Conservation (phyloP, 2,329 filamentous ascomycete species). For the Xylariaceae sp. region DNA sequence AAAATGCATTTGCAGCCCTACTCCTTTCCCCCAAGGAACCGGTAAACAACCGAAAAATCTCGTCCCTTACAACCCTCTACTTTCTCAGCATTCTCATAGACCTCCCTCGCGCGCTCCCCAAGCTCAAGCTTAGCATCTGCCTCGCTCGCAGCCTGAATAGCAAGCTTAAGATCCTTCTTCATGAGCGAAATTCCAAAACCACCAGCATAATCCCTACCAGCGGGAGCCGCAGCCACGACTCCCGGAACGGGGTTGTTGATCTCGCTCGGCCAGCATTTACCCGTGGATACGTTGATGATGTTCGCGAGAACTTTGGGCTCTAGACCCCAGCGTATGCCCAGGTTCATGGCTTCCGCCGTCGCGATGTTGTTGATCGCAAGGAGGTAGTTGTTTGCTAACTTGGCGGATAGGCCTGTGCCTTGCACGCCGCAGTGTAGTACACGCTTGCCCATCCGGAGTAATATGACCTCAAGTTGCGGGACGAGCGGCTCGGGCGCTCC, state of each 20-base stretch:
- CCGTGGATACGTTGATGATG: conserved; percentile 90
- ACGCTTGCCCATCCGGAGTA: conserved; percentile 80
- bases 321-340: conserved; percentile 58
- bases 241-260: conserved; percentile 92
- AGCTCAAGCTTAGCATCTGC: conserved; percentile 63
- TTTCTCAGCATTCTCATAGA: conserved; percentile 65
- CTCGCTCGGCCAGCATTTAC: conserved; percentile 94
- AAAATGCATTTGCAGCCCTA: conserved; percentile 13
- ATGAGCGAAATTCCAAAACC: conserved; percentile 76
- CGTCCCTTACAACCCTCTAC: conserved; percentile 60
- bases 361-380: conserved; percentile 87
- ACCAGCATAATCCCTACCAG: conserved; percentile 69
- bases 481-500: conserved; percentile 63
- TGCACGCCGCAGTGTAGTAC: conserved; percentile 83
- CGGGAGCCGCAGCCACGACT: conserved; percentile 72
- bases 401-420: conserved; percentile 82
- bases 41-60: conserved; percentile 80
- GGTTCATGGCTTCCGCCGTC: conserved; percentile 62
- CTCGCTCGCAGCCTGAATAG: conserved; percentile 67
- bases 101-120: conserved; percentile 56
- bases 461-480: conserved; percentile 60
- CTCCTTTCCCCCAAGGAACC: conserved; percentile 60
- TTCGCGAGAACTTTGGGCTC: conserved; percentile 66
- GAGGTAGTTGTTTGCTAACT: conserved; percentile 96
- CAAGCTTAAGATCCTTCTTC: conserved; percentile 74